phyloP scores from a whole-genome alignment of 2,329 filamentous ascomycete genomes.

The Dactylellina cionopaga region DNA sequence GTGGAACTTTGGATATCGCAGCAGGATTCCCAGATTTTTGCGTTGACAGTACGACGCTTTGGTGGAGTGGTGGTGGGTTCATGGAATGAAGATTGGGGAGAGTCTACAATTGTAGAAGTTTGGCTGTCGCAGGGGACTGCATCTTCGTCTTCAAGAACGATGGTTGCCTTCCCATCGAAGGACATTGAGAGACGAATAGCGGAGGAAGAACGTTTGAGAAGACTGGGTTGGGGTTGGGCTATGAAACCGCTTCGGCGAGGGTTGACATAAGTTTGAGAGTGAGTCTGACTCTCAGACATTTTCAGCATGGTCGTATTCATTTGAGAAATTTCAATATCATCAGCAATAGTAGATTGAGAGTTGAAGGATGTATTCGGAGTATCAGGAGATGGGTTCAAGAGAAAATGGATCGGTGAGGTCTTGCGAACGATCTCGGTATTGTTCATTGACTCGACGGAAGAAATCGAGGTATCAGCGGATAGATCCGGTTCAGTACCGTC shows the following conservation, averaged over 20 bases:
- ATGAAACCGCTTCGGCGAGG: constrained; percentile 38
- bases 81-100: constrained; percentile 24
- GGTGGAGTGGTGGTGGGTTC: constrained; percentile 33
- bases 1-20: constrained; percentile 54
- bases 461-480: constrained; percentile 9
- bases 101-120: constrained; percentile 21
- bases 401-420: constrained; percentile 48
- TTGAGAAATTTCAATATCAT: constrained; percentile 38
- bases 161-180: constrained; percentile 56
- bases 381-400: constrained; percentile 28
- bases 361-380: constrained; percentile 35
- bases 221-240: constrained; percentile 43
- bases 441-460: constrained; percentile 24
- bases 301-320: constrained; percentile 19
- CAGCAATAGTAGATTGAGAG: constrained; percentile 46
- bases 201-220: constrained; percentile 55
- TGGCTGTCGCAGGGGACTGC: constrained; percentile 25
- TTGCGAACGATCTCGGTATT: constrained; percentile 32
- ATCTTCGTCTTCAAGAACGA: constrained; percentile 55
- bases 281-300: constrained; percentile 31
- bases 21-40: constrained; percentile 56
- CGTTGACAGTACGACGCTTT: constrained; percentile 54
- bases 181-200: constrained; percentile 55
- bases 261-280: constrained; percentile 38
- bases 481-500: constrained; percentile 41